Base-by-base conservation (phyloP, 495 filamentous ascomycete species). In the Hypoxylon fragiforme region DNA sequence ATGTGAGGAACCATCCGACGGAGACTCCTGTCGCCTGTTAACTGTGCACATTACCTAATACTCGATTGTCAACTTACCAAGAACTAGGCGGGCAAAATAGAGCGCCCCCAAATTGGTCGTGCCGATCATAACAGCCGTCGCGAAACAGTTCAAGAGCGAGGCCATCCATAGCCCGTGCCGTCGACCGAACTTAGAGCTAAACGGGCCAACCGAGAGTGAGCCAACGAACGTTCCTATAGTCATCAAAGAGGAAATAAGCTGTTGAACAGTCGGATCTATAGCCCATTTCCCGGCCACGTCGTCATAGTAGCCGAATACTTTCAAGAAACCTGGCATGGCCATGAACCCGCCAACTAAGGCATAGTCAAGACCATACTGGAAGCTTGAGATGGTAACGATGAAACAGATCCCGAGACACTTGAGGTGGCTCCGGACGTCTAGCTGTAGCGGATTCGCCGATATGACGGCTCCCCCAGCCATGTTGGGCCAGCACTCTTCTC, bases 171-270 rank as follows among this genome's bases (percentile, higher is more conserved):
- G 57, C 31, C 67, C 64, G 0, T 62, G 35, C 44, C 69, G 73
- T 14, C 77, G 68, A 7, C 77, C 76, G n/a, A 76, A 60, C 16
- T 45, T 65, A 0, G 63, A 67, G 20, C 77, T 72, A 36, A 80
- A 67, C 1, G 76, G 73, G 6, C 78, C 77, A 54, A 73, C 76
- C 3, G 68, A 63, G 3, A 72, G 69, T 15, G 78, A 81, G 34
- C 68, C 70, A 16, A 80, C 56, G 46, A 82, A 77, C 42, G 77
- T 76, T 15, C 79, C 78, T 31, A 81, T 69, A 0, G 74, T 80
- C 76, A 82, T 79, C 18, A 81, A 62, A 31, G 71, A 73, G 1
- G 73, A 73, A 41, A 80, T 77, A 34, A 70, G 72, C 50, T 75
- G 79, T 50, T 80, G 78, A n/a, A 73, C 66, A 12, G 71, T 75